Evolutionary conservation across 345 rosid species (phyloP).

Genomic region (Geranium brycei): DNA sequence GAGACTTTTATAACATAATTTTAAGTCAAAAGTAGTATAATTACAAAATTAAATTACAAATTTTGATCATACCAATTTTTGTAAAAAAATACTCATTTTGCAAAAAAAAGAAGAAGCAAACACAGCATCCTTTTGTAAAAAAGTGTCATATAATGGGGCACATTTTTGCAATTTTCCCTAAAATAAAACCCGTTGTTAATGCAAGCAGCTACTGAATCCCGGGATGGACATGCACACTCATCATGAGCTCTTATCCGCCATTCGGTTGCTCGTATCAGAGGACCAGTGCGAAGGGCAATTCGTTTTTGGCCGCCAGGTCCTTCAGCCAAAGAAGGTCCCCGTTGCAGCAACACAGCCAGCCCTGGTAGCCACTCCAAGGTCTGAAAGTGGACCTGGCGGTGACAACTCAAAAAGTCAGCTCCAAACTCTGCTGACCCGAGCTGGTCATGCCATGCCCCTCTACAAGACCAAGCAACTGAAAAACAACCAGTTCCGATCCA

Average conservation of each 20-base stretch:
- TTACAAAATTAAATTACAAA: too few species aligned
- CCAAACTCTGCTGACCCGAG: constrained; percentile 73
- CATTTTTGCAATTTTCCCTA: too few species aligned
- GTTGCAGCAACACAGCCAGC: constrained; percentile 22
- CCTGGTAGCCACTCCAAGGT: constrained; percentile 23
- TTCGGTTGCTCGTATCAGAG: constrained; percentile 41
- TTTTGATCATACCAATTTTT: too few species aligned
- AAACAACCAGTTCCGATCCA: constrained; percentile 52
- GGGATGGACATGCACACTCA: constrained; percentile 39
- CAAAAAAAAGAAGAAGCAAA: too few species aligned
- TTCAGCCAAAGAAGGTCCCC: constrained; percentile 18
- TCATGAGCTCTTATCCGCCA: constrained; percentile 50
- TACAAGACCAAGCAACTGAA: constrained; percentile 69
- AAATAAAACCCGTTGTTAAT: constrained; percentile 6
- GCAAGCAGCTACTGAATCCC: constrained; percentile 57
- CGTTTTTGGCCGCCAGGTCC: constrained; percentile 53
- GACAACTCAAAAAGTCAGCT: constrained; percentile 85
- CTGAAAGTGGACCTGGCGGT: constrained; percentile 75
- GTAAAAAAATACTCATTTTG: too few species aligned
- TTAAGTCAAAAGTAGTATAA: too few species aligned
- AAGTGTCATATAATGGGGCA: too few species aligned
- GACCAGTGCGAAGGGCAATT: constrained; percentile 63
- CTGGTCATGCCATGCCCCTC: constrained; percentile 54
- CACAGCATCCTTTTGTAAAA: too few species aligned
- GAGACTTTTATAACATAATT: too few species aligned